A percentile compares a stretch with the other conserved stretches of the same genome.
Evolutionary conservation across 75 land plant genomes (phyloP).

Genomic region (Cryptomeria japonica): DNA sequence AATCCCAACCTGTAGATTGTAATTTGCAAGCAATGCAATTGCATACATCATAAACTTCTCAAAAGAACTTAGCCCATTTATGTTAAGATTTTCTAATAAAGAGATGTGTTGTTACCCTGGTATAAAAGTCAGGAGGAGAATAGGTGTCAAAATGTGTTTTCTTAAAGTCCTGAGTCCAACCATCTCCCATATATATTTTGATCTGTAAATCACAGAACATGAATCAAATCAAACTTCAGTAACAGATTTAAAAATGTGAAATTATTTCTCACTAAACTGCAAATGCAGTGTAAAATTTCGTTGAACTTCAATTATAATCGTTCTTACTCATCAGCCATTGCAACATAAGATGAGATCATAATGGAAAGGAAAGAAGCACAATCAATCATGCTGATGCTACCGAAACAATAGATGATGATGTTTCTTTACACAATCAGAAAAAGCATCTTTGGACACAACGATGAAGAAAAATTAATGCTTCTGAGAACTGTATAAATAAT

Average conservation of each 20-base stretch:
- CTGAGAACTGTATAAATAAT: neutral
- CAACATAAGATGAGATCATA: neutral
- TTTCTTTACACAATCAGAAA: neutral
- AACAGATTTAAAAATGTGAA: neutral
- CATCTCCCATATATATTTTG: slow-evolving; percentile 60
- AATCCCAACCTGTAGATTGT: slow-evolving; percentile 57
- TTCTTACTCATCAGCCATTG: neutral
- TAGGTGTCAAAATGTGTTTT: slow-evolving; percentile 59
- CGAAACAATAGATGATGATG: neutral
- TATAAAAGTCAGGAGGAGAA: slow-evolving; percentile 76
- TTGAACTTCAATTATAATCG: neutral
- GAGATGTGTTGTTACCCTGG: slow-evolving; percentile 37
- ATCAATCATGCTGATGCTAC: neutral
- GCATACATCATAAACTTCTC: neutral
- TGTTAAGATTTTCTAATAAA: neutral
- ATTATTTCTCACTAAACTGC: neutral
- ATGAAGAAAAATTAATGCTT: neutral
- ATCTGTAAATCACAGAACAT: slow-evolving; percentile 35
- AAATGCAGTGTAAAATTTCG: neutral
- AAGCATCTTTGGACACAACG: neutral
- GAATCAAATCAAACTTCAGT: neutral
- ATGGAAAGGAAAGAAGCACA: neutral
- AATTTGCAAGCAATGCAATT: slow-evolving; percentile 2
- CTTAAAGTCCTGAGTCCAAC: slow-evolving; percentile 56
- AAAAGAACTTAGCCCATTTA: neutral